Conservation (phyloP, 345 rosid species). For the Rhizophora apiculata region DNA sequence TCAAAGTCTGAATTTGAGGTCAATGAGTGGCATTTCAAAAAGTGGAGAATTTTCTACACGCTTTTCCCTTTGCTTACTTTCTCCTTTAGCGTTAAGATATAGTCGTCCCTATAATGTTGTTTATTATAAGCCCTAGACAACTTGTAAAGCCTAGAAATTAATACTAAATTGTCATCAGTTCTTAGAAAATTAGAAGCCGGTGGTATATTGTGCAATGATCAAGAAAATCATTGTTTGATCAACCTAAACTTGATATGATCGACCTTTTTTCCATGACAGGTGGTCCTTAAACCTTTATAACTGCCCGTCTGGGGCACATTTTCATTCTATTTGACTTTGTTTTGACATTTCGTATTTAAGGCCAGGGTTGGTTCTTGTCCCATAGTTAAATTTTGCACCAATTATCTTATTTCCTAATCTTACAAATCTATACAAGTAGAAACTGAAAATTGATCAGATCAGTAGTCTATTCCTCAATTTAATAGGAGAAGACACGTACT, state of each 20-base stretch:
- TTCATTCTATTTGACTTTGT: background rate
- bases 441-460: too few species aligned
- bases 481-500: too few species aligned
- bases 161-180: background rate
- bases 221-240: constrained; percentile 6
- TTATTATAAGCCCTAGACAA: constrained; percentile 13
- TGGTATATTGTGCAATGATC: background rate
- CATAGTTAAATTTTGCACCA: too few species aligned
- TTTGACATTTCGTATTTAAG: background rate
- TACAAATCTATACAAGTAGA: too few species aligned
- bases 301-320: too few species aligned
- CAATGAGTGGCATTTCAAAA: constrained; percentile 39
- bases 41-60: constrained; percentile 19
- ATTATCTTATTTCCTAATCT: too few species aligned
- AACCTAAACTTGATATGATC: constrained; percentile 5
- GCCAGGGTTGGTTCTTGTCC: too few species aligned
- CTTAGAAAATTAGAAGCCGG: background rate
- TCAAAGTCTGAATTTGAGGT: constrained; percentile 36
- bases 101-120: background rate
- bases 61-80: constrained; percentile 27
- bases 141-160: constrained; percentile 19
- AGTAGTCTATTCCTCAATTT: too few species aligned
- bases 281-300: too few species aligned
- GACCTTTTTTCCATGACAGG: background rate
- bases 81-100: constrained; percentile 9